Evolutionary conservation across 805 yeast species (phyloP).

Genomic region (Yarrowia sp.): DNA sequence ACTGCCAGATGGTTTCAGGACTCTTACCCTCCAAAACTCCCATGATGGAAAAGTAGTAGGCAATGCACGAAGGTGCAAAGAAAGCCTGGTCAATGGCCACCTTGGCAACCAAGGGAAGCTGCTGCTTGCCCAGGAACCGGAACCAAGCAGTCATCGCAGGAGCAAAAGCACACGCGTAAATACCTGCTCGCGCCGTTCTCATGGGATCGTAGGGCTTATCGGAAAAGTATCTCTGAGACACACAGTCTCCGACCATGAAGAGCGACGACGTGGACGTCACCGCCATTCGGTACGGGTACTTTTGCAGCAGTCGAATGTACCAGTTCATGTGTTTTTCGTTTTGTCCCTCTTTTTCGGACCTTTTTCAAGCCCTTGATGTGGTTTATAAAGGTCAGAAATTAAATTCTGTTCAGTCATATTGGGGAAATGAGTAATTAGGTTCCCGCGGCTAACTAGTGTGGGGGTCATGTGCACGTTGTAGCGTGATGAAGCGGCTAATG

Average conservation of each 20-base stretch:
- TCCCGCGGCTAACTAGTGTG: neutral
- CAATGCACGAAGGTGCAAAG: slow-evolving; percentile 75
- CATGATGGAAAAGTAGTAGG: slow-evolving; percentile 66
- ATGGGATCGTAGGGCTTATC: slow-evolving; percentile 44
- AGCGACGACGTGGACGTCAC: slow-evolving; percentile 16
- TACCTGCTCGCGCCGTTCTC: slow-evolving; percentile 60
- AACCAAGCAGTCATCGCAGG: slow-evolving; percentile 76
- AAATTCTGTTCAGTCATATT: neutral
- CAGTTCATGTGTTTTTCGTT: neutral
- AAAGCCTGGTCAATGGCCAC: slow-evolving; percentile 67
- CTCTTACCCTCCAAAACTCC: slow-evolving; percentile 59
- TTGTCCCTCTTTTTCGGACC: neutral
- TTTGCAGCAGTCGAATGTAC: slow-evolving; percentile 21
- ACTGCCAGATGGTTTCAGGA: slow-evolving; percentile 40
- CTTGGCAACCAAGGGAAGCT: slow-evolving; percentile 41
- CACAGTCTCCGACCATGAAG: slow-evolving; percentile 19
- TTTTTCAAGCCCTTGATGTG: neutral
- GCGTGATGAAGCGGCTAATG: neutral
- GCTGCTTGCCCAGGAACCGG: slow-evolving; percentile 46
- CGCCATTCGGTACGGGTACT: slow-evolving; percentile 22
- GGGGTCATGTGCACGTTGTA: neutral
- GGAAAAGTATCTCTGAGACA: slow-evolving; percentile 7
- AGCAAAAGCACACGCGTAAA: slow-evolving; percentile 73
- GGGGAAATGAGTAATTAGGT: slow-evolving; percentile 6
- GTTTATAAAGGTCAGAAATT: neutral